A percentile compares a stretch with the other conserved stretches of the same genome.
Evolutionary conservation across 164 flowering plant genomes (phyloP).

Genomic region (Aristolochia contorta): DNA sequence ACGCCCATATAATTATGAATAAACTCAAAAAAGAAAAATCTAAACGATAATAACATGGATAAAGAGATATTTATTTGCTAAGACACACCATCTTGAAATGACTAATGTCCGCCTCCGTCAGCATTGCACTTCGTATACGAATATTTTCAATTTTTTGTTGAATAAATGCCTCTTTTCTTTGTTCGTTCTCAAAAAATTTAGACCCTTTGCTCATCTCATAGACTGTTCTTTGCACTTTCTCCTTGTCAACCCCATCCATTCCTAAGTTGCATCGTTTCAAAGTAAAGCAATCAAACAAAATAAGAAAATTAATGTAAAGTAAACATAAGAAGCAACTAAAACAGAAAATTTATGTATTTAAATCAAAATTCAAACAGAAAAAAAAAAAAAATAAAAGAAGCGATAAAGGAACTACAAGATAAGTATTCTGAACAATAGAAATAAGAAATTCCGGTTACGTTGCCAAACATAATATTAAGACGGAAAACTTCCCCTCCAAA

Average conservation of each 20-base stretch:
- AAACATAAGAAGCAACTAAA: not conserved
- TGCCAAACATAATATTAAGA: too few relatives aligned
- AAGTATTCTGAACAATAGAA: too few relatives aligned
- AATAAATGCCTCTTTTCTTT: slow-evolving; percentile 64
- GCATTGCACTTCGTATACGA: slow-evolving; percentile 50
- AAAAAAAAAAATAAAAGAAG: too few relatives aligned
- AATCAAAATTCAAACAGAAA: too few relatives aligned
- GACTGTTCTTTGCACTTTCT: slow-evolving; percentile 77
- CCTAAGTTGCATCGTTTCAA: slow-evolving; percentile 30
- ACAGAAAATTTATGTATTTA: too few relatives aligned
- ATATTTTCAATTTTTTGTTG: slow-evolving; percentile 61
- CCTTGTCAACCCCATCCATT: slow-evolving; percentile 98
- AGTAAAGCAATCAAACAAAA: not conserved
- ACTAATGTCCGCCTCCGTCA: slow-evolving; percentile 43
- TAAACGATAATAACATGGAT: not conserved
- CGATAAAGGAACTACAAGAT: too few relatives aligned
- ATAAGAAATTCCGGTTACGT: too few relatives aligned
- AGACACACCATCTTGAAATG: slow-evolving; percentile 57
- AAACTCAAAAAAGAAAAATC: not conserved
- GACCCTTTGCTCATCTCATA: slow-evolving; percentile 99
- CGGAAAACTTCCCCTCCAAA: too few relatives aligned
- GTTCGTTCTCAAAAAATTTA: slow-evolving; percentile 86
- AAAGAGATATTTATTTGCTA: not conserved
- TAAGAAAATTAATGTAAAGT: not conserved
- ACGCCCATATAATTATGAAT: not conserved